These are phyloP conservation scores for Rhodomyrtus psidioides DNA, from an alignment of 441 rosid genomes.

Conservation along the genomic window DNA sequence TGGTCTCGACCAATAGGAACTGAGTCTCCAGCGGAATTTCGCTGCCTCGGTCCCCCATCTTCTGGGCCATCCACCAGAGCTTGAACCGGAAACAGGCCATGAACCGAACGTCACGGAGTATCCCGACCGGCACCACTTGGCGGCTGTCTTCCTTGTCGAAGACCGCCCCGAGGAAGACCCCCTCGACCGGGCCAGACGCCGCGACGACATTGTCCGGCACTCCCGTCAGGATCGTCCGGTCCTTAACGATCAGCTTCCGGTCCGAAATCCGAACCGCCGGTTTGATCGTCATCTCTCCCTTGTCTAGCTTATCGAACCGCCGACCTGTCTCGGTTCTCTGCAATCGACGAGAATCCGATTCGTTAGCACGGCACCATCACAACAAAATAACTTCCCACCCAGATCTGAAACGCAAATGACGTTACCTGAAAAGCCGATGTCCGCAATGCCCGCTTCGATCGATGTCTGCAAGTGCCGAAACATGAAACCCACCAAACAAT, in stretches of 20 bases:
- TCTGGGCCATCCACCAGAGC: constrained; percentile 97
- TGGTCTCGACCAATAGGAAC: constrained; percentile 62
- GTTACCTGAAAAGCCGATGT: constrained; percentile 40
- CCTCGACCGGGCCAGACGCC: constrained; percentile 75
- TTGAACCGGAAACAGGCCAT: constrained; percentile 87
- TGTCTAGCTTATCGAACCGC: constrained; percentile 10
- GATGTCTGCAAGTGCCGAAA: constrained; percentile 31
- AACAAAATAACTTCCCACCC: not conserved
- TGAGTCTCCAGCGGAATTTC: constrained; percentile 87
- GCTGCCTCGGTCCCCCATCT: constrained; percentile 71
- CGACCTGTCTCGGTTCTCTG: constrained; percentile 25
- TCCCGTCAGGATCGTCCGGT: constrained; percentile 51
- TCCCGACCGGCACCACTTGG: constrained; percentile 57
- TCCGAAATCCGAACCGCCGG: constrained; percentile 64
- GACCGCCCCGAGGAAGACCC: constrained; percentile 65
- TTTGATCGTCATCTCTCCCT: constrained; percentile 62
- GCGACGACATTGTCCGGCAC: constrained; percentile 69
- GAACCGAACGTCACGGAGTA: constrained; percentile 62
- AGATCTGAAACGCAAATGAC: not conserved
- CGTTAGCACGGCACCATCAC: not conserved
- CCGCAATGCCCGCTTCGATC: constrained; percentile 17
- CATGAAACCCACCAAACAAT: constrained; percentile 15
- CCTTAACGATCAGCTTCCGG: constrained; percentile 51
- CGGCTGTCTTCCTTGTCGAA: constrained; percentile 52
- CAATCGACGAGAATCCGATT: constrained; percentile 1